phyloP scores from a whole-genome alignment of 768 basidiomycete genomes.

The Termitomyces heimii region DNA sequence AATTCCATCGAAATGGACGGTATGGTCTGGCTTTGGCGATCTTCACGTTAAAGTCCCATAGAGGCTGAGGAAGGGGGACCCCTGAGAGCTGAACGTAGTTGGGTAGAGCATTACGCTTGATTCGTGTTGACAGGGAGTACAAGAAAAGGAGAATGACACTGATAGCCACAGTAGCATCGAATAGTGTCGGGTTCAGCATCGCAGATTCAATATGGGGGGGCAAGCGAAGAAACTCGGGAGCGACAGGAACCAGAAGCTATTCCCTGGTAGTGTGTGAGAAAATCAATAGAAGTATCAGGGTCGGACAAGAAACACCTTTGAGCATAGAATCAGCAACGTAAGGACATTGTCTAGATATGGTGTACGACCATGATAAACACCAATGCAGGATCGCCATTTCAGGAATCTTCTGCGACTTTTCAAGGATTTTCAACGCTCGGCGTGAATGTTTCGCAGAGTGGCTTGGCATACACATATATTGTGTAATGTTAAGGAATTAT shows the following conservation, averaged over 20 bases:
- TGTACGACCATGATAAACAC: neutral
- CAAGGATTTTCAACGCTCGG: neutral
- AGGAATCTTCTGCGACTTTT: neutral
- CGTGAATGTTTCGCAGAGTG: neutral
- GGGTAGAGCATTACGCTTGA: neutral
- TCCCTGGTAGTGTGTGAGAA: neutral
- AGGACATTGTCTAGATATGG: neutral
- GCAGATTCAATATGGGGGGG: neutral
- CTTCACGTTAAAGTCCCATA: constrained; percentile 36
- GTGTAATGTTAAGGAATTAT: neutral
- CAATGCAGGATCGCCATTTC: neutral
- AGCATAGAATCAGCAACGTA: neutral
- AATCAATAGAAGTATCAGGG: neutral
- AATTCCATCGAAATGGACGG: constrained; percentile 50
- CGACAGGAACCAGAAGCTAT: neutral
- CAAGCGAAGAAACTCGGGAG: neutral
- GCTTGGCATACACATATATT: neutral
- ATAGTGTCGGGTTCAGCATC: neutral
- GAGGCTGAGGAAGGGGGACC: constrained; percentile 35
- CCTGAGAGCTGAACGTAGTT: constrained; percentile 40
- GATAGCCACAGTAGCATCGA: neutral
- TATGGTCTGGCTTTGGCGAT: constrained; percentile 43
- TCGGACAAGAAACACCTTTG: neutral
- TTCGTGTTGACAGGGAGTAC: neutral
- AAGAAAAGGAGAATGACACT: neutral